These are phyloP conservation scores for Naematelia aurantialba DNA, from an alignment of 768 basidiomycete species.

Conservation along the genomic window DNA sequence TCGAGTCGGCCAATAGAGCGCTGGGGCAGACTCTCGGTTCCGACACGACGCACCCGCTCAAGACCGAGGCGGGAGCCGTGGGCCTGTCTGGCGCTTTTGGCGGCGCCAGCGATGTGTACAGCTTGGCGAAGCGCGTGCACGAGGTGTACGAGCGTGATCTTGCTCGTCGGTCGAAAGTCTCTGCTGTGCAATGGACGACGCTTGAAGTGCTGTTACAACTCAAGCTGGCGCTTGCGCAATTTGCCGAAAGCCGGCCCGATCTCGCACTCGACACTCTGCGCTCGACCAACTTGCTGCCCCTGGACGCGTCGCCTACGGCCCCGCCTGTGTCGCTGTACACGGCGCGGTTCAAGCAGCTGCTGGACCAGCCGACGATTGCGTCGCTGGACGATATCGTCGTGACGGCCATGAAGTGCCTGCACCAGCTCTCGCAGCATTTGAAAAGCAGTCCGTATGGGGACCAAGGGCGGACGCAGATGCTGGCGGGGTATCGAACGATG, in stretches of 20 bases:
- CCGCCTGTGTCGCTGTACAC: slow-evolving; percentile 67
- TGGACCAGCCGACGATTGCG: slow-evolving; percentile 68
- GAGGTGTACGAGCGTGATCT: slow-evolving; percentile 62
- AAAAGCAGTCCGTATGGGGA: slow-evolving; percentile 72
- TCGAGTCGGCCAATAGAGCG: slow-evolving; percentile 78
- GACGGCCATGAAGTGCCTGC: slow-evolving; percentile 87
- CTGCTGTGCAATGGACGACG: slow-evolving; percentile 62
- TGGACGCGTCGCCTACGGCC: slow-evolving; percentile 76
- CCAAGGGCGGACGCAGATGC: slow-evolving; percentile 57
- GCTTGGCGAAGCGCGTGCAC: slow-evolving; percentile 68
- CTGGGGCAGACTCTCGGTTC: slow-evolving; percentile 72
- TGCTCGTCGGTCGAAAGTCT: slow-evolving; percentile 70
- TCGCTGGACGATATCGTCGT: slow-evolving; percentile 85
- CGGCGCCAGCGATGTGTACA: slow-evolving; percentile 59
- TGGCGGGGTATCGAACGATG: slow-evolving; percentile 57
- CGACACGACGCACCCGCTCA: slow-evolving; percentile 51
- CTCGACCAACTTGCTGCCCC: slow-evolving; percentile 77
- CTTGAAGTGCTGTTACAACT: slow-evolving; percentile 65
- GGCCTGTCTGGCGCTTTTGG: slow-evolving; percentile 50
- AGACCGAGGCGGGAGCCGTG: slow-evolving; percentile 46
- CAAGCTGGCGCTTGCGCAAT: slow-evolving; percentile 73
- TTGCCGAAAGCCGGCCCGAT: slow-evolving; percentile 68
- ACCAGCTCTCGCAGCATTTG: slow-evolving; percentile 70
- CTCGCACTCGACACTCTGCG: slow-evolving; percentile 80
- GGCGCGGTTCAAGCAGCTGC: slow-evolving; percentile 85